Conservation (phyloP, 108 stramenopile species). For the Fistulifera pelliculosa region DNA sequence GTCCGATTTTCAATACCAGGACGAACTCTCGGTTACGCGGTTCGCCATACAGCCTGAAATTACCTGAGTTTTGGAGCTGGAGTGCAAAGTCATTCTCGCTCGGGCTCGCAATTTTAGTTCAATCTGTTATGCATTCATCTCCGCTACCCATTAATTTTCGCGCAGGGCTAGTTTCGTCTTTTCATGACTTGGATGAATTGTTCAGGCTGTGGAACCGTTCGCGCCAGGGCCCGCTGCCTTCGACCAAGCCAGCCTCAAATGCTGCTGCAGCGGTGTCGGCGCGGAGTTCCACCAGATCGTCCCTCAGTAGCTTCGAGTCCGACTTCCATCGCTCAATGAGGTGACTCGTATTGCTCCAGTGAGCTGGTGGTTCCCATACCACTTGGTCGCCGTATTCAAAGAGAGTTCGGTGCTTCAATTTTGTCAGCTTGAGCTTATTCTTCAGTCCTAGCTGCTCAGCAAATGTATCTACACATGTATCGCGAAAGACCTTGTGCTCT, state of each 20-base stretch:
- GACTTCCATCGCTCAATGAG: background rate
- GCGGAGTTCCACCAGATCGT: background rate
- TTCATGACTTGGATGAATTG: no score
- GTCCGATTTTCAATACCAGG: no score
- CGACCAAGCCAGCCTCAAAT: constrained; percentile 3
- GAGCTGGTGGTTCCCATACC: background rate
- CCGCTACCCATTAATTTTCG: no score
- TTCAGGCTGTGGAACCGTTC: background rate
- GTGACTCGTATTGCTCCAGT: background rate
- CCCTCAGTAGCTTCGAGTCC: no score
- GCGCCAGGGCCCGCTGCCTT: constrained; percentile 1
- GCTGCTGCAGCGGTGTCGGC: background rate
- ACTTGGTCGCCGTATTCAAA: background rate
- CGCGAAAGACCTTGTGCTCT: constrained; percentile 53
- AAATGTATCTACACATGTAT: constrained; percentile 66
- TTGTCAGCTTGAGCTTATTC: constrained; percentile 10
- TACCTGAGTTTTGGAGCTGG: no score
- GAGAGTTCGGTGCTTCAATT: background rate
- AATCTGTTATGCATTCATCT: no score
- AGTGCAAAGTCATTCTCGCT: no score
- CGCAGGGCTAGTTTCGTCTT: no score
- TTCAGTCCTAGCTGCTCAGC: constrained; percentile 53
- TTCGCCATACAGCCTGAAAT: no score
- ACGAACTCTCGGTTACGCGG: no score
- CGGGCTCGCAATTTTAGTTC: no score